Evolutionary conservation across 106 monocot species (phyloP).

Genomic region (Dendrobium huoshanense): DNA sequence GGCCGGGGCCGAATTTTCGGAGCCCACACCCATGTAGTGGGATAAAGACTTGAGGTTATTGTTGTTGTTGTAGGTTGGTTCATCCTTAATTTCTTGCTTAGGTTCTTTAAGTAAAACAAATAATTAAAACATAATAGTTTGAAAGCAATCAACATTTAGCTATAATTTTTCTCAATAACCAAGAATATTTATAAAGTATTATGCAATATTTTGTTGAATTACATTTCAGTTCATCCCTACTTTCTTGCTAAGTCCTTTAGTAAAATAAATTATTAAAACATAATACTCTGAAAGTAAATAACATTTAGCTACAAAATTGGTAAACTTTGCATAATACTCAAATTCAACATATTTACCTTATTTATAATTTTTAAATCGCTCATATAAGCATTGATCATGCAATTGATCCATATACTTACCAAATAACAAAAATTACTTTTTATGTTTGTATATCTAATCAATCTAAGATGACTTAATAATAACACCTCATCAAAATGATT

Average conservation of each 20-base stretch:
- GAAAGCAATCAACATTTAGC: no score
- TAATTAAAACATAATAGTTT: background rate
- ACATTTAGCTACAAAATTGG: background rate
- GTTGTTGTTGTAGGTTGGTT: no score
- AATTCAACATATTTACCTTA: background rate
- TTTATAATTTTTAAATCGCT: background rate
- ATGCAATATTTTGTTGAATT: no score
- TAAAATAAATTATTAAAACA: background rate
- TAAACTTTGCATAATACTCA: background rate
- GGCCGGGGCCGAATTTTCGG: no score
- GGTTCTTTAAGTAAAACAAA: background rate
- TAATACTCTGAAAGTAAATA: background rate
- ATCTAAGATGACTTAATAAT: background rate
- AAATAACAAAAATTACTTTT: background rate
- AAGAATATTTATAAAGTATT: no score
- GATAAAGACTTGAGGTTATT: no score
- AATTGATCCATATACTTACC: background rate
- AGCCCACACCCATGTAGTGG: no score
- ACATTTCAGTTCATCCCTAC: no score
- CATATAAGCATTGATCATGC: background rate
- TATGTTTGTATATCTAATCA: background rate
- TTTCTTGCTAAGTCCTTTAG: no score
- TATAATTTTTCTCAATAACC: no score
- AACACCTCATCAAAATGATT: no score
- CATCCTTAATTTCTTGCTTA: no score